These are phyloP conservation scores for Nakaseomyces nivariensis DNA, from an alignment of 1,139 yeast genomes.

Conservation along the genomic window DNA sequence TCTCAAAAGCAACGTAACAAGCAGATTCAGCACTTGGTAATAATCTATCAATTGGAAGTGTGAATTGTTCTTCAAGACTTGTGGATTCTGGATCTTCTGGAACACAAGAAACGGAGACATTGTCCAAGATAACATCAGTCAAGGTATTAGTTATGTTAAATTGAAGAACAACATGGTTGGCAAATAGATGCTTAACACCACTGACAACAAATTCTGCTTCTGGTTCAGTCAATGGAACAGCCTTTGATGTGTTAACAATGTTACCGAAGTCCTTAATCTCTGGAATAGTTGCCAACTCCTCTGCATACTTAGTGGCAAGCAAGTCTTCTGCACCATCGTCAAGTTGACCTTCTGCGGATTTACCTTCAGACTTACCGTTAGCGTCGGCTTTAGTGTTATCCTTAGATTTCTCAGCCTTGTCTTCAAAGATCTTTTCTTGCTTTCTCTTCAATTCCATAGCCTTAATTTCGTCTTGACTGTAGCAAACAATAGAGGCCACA, in stretches of 20 bases:
- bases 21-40: conserved; percentile 64
- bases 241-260: conserved; percentile 61
- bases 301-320: conserved; percentile 54
- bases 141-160: conserved; percentile 80
- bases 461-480: conserved; percentile 45
- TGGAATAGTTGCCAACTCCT: conserved; percentile 55
- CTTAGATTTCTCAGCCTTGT: conserved; percentile 17
- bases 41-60: conserved; percentile 64
- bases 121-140: conserved; percentile 64
- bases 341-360: conserved; percentile 17
- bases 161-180: conserved; percentile 71
- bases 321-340: conserved; percentile 29
- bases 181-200: conserved; percentile 74
- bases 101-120: conserved; percentile 53
- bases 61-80: conserved; percentile 57
- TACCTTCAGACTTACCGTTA: conserved; percentile 14
- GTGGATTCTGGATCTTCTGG: conserved; percentile 52
- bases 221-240: conserved; percentile 70
- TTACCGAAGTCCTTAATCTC: conserved; percentile 61
- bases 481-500: conserved; percentile 44
- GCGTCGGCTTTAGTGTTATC: conserved; percentile 10
- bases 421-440: conserved; percentile 31
- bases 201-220: conserved; percentile 91
- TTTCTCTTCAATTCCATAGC: conserved; percentile 39
- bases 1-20: conserved; percentile 66